Evolutionary conservation across 179 eudicot species (phyloP).

Genomic region (Spinacia oleracea): DNA sequence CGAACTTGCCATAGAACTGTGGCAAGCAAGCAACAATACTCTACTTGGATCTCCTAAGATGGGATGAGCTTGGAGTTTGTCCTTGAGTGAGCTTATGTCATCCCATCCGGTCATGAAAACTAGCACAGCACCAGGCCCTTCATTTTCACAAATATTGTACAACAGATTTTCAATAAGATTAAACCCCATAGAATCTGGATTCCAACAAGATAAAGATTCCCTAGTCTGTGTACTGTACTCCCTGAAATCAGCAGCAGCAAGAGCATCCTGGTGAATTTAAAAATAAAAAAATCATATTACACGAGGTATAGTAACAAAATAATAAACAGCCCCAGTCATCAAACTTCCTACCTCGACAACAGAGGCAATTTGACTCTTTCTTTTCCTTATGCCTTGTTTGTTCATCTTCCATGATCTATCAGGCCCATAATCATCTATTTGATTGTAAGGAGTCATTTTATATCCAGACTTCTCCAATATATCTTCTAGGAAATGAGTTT

Average conservation of each 20-base stretch:
- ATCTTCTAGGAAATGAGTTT: conserved; percentile 74
- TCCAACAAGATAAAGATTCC: conserved; percentile 90
- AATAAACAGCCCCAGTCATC: conserved; percentile 5
- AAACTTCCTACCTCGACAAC: conserved; percentile 66
- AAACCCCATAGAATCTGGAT: conserved; percentile 86
- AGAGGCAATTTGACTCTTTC: conserved; percentile 87
- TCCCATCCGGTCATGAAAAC: conserved; percentile 98
- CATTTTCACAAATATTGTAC: conserved; percentile 69
- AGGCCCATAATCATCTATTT: conserved; percentile 84
- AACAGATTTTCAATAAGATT: conserved; percentile 77
- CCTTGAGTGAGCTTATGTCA: conserved; percentile 83
- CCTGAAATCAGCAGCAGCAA: conserved; percentile 68
- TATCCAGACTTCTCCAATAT: conserved; percentile 76
- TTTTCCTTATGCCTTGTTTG: conserved; percentile 78
- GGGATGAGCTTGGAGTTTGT: conserved; percentile 70
- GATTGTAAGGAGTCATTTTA: conserved; percentile 71
- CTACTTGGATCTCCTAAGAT: conserved; percentile 61
- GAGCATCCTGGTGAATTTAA: conserved; percentile 58
- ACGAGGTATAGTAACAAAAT: conserved; percentile 6
- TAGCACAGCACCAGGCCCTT: conserved; percentile 77
- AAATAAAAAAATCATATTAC: not conserved
- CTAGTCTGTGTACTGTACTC: conserved; percentile 53
- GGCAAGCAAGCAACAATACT: conserved; percentile 88
- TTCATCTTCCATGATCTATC: conserved; percentile 83
- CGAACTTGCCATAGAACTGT: conserved; percentile 90